Conservation (phyloP, 202 grass and related monocot genomes). For the Schoenoplectus tabernaemontani region DNA sequence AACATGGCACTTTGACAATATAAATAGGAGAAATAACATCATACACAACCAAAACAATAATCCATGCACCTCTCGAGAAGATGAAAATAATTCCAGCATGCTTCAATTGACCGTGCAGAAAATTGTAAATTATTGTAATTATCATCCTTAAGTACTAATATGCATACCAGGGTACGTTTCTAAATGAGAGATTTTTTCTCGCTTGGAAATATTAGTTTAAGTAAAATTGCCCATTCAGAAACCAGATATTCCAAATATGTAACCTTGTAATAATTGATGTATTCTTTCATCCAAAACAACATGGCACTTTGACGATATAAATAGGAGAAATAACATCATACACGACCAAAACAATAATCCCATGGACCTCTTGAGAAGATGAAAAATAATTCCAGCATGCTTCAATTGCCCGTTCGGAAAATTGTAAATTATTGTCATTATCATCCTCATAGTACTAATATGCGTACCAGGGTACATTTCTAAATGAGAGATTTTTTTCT, state of each 20-base stretch:
- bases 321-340: background rate
- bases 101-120: background rate
- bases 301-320: background rate
- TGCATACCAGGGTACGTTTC: background rate
- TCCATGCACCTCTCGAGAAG: background rate
- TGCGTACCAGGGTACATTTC: background rate
- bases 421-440: background rate
- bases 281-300: conserved; percentile 7
- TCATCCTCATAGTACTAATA: background rate
- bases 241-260: background rate
- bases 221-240: no score
- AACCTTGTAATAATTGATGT: conserved; percentile 2
- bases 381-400: background rate
- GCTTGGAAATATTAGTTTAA: background rate
- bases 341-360: background rate
- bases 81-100: background rate
- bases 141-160: background rate
- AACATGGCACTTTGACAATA: background rate
- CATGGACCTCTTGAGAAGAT: background rate
- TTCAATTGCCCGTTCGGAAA: background rate
- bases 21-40: background rate
- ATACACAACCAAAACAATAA: background rate
- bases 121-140: background rate
- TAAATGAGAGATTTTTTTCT: background rate
- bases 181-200: background rate